phyloP scores from a whole-genome alignment of 768 basidiomycete genomes.

The Tylopilus balloui region DNA sequence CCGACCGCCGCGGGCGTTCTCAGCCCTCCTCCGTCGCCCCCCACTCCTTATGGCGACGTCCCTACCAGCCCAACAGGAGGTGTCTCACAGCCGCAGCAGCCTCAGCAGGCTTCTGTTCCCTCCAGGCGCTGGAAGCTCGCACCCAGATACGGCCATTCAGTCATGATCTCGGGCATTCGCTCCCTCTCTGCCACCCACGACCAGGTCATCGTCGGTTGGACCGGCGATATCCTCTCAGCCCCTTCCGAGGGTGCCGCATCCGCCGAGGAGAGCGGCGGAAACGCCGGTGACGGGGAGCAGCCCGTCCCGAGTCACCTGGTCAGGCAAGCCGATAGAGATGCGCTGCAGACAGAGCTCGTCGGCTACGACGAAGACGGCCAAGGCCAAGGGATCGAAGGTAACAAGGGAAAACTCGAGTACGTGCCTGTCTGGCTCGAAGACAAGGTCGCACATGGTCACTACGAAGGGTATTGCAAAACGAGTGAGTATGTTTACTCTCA shows the following conservation, averaged over 20 bases:
- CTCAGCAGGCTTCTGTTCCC: constrained; percentile 14
- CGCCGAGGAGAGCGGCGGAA: constrained; percentile 21
- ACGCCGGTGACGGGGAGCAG: constrained; percentile 26
- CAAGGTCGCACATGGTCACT: constrained; percentile 86
- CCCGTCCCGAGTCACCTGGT: constrained; percentile 48
- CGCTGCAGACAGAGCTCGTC: constrained; percentile 61
- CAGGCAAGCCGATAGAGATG: constrained; percentile 55
- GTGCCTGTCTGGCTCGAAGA: constrained; percentile 91
- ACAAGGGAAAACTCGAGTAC: constrained; percentile 59
- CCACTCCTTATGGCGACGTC: constrained; percentile 49
- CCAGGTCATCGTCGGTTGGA: constrained; percentile 92
- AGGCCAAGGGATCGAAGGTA: constrained; percentile 45
- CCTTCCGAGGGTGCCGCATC: constrained; percentile 30
- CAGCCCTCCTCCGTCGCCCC: constrained; percentile 79
- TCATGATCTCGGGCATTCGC: constrained; percentile 91
- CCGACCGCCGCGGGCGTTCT: constrained; percentile 43
- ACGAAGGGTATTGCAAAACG: constrained; percentile 97
- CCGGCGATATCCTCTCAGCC: constrained; percentile 71
- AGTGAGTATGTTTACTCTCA: constrained; percentile 56
- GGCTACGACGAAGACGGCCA: constrained; percentile 42
- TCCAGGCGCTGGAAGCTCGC: constrained; percentile 63
- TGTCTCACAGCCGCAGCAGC: not conserved
- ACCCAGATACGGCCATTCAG: constrained; percentile 84
- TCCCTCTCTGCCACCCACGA: constrained; percentile 81
- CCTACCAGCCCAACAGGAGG: constrained; percentile 32